Evolutionary conservation across 768 basidiomycete genomes (phyloP).

Genomic region (Amanita thiersii): DNA sequence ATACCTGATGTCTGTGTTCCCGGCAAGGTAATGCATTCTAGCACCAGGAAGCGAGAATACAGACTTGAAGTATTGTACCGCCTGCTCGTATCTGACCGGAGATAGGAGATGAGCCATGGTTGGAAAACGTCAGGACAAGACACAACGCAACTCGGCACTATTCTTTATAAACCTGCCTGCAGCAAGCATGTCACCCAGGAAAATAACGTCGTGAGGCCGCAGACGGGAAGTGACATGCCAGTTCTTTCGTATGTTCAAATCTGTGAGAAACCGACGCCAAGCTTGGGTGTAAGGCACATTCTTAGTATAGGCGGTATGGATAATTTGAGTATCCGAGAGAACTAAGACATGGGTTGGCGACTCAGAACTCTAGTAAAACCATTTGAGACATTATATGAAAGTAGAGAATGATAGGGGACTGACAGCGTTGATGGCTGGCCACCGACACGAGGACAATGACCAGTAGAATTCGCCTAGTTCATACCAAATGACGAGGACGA

Average conservation of each 20-base stretch:
- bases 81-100: constrained; percentile 58
- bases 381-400: constrained; percentile 1
- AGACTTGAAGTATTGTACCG: constrained; percentile 50
- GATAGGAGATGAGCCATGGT: background rate
- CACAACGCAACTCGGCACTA: constrained; percentile 29
- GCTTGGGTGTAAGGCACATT: constrained; percentile 27
- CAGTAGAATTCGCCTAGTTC: constrained; percentile 55
- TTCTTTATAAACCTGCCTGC: constrained; percentile 46
- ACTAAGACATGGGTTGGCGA: constrained; percentile 4
- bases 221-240: constrained; percentile 58
- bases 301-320: constrained; percentile 8
- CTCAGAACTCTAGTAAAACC: background rate
- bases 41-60: constrained; percentile 43
- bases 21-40: constrained; percentile 54
- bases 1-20: constrained; percentile 77
- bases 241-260: constrained; percentile 57
- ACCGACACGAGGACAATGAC: constrained; percentile 49
- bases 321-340: constrained; percentile 7
- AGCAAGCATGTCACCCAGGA: constrained; percentile 72
- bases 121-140: background rate
- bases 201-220: constrained; percentile 58
- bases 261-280: constrained; percentile 36
- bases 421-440: constrained; percentile 37
- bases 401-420: constrained; percentile 12
- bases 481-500: constrained; percentile 54